Percentiles rank a stretch among this genome's conserved stretches.
phyloP scores from a whole-genome alignment of 176 grass and related monocot species.

The Tuctoria greenei region DNA sequence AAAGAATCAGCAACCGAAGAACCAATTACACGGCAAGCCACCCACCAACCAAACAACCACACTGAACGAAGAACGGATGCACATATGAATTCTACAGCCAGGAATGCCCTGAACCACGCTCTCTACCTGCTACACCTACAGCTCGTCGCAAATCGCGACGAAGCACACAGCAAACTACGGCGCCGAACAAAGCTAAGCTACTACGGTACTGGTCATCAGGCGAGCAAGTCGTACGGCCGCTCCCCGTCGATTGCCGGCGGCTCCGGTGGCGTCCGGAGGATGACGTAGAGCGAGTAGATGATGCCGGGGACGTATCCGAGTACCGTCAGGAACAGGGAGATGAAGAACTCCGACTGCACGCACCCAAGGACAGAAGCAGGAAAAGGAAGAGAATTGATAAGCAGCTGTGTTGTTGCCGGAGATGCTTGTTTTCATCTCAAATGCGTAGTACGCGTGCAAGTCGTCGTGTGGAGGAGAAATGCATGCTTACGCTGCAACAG shows the following conservation, averaged over 20 bases:
- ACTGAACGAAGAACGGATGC: not conserved
- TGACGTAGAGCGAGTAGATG: constrained; percentile 57
- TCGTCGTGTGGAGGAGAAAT: no score
- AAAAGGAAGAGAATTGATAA: not conserved
- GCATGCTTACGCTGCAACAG: constrained; percentile 76
- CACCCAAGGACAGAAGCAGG: not conserved
- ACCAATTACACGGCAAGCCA: constrained; percentile 4
- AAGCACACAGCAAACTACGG: constrained; percentile 6
- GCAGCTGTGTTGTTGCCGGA: not conserved
- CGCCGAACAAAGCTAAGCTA: not conserved
- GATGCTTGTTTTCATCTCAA: not conserved
- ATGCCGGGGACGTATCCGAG: constrained; percentile 60
- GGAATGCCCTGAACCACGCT: constrained; percentile 9
- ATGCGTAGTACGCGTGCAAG: no score
- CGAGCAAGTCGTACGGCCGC: constrained; percentile 50
- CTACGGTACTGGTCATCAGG: constrained; percentile 21
- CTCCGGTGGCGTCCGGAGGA: constrained; percentile 52
- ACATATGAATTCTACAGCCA: not conserved
- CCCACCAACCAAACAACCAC: constrained; percentile 3
- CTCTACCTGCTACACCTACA: constrained; percentile 10
- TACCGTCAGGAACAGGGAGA: constrained; percentile 34
- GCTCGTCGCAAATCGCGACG: not conserved
- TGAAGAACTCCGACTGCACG: constrained; percentile 49
- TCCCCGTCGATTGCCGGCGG: constrained; percentile 51
- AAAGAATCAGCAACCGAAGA: not conserved